These are phyloP conservation scores for Delonix regia DNA, from an alignment of 306 rosid species.

Conservation along the genomic window DNA sequence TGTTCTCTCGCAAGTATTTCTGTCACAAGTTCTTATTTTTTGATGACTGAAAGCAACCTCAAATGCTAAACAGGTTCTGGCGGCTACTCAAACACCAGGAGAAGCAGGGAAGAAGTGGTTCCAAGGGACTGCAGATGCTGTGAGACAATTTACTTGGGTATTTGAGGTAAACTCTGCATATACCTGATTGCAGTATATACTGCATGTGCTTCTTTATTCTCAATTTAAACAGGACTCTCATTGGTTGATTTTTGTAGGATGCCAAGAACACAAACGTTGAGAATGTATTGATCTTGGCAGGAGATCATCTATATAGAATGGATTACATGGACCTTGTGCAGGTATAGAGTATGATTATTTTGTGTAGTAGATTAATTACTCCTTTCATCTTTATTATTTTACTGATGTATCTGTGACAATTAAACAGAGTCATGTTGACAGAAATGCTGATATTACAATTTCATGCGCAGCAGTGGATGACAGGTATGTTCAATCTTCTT, in stretches of 20 bases:
- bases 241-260: constrained; percentile 59
- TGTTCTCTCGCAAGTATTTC: not conserved
- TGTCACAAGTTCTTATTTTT: constrained; percentile 5
- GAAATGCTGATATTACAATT: constrained; percentile 78
- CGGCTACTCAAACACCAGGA: constrained; percentile 94
- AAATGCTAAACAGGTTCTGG: constrained; percentile 72
- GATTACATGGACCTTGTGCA: constrained; percentile 91
- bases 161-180: constrained; percentile 67
- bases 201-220: constrained; percentile 12
- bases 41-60: constrained; percentile 7
- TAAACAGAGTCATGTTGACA: constrained; percentile 74
- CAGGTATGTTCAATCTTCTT: constrained; percentile 61
- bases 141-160: constrained; percentile 95
- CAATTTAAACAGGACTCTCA: constrained; percentile 12
- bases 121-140: constrained; percentile 99
- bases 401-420: constrained; percentile 34
- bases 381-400: constrained; percentile 9
- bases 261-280: constrained; percentile 79
- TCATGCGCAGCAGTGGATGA: constrained; percentile 71
- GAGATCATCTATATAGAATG: constrained; percentile 97
- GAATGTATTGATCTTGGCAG: constrained; percentile 79
- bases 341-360: constrained; percentile 48
- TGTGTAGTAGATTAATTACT: not conserved
- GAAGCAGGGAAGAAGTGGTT: constrained; percentile 98
- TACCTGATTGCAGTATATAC: constrained; percentile 14